A percentile compares a stretch with the other conserved stretches of the same genome.
These are phyloP conservation scores for Mercurialis annua DNA, from an alignment of 345 rosid genomes.

Conservation along the genomic window DNA sequence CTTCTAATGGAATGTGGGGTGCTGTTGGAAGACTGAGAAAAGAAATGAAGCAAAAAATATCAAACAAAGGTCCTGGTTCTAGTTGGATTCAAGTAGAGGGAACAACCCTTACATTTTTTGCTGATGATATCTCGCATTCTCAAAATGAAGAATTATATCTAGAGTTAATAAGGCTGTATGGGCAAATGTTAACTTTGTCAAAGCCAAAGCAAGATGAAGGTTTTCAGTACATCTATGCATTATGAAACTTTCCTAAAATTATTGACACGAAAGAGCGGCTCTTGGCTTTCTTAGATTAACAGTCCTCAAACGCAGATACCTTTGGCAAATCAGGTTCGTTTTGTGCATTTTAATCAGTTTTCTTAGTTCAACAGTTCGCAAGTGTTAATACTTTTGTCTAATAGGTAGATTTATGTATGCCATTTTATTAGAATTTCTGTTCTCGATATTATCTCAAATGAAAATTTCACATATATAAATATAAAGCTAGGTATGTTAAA, in stretches of 20 bases:
- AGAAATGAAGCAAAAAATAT: constrained; percentile 14
- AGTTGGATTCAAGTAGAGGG: constrained; percentile 30
- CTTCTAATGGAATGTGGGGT: constrained; percentile 19
- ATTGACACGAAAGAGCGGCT: too few relatives aligned
- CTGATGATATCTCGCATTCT: constrained; percentile 33
- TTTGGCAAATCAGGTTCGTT: too few relatives aligned
- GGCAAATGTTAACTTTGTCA: constrained; percentile 21
- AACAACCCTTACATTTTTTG: constrained; percentile 26
- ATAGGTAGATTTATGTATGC: neutral
- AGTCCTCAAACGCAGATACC: too few relatives aligned
- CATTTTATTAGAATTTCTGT: neutral
- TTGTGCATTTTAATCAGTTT: neutral
- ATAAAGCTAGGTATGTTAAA: too few relatives aligned
- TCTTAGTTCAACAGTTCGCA: neutral
- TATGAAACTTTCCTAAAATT: neutral
- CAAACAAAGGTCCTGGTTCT: constrained; percentile 17
- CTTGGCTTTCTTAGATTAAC: too few relatives aligned
- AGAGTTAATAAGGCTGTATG: constrained; percentile 29
- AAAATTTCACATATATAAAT: neutral
- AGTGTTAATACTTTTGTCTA: neutral
- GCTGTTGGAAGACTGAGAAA: constrained; percentile 18
- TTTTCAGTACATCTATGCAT: constrained; percentile 4
- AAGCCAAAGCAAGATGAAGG: neutral
- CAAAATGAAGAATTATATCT: constrained; percentile 21
- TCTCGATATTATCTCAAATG: neutral